Evolutionary conservation across 768 basidiomycete species (phyloP).

Genomic region (Trametes sanguinea): DNA sequence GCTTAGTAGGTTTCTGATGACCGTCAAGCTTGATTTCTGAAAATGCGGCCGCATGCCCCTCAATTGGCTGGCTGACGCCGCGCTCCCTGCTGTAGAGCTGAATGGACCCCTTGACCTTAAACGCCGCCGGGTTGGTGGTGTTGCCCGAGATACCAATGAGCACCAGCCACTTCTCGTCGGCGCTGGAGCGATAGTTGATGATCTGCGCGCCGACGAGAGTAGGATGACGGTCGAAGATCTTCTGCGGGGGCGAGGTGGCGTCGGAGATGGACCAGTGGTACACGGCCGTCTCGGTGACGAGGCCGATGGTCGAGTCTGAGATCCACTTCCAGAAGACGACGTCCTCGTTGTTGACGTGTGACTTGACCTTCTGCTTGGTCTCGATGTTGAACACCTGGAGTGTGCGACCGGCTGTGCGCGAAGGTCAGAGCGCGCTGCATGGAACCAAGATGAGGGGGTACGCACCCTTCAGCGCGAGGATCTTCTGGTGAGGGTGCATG

Average conservation of each 20-base stretch:
- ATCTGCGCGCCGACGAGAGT: constrained; percentile 95
- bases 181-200: constrained; percentile 93
- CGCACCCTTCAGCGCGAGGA: constrained; percentile 90
- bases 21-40: constrained; percentile 91
- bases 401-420: constrained; percentile 76
- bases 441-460: background rate
- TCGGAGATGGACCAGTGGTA: constrained; percentile 87
- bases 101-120: constrained; percentile 99
- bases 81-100: constrained; percentile 94
- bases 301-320: constrained; percentile 84
- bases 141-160: constrained; percentile 94
- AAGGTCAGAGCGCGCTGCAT: constrained; percentile 1
- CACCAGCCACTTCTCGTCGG: constrained; percentile 97
- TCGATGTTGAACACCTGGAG: constrained; percentile 99
- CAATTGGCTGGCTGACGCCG: constrained; percentile 95
- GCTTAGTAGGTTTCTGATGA: constrained; percentile 78
- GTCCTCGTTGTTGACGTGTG: constrained; percentile 91
- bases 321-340: constrained; percentile 99
- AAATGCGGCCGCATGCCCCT: constrained; percentile 97
- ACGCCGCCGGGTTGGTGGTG: constrained; percentile 88
- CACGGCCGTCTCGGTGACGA: constrained; percentile 93
- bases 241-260: constrained; percentile 76
- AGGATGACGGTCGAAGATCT: constrained; percentile 95
- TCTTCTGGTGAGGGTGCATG: constrained; percentile 97
- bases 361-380: constrained; percentile 96